Base-by-base conservation (phyloP, 192 early-diverging fungal genomes). In the Coemansia sp. region DNA sequence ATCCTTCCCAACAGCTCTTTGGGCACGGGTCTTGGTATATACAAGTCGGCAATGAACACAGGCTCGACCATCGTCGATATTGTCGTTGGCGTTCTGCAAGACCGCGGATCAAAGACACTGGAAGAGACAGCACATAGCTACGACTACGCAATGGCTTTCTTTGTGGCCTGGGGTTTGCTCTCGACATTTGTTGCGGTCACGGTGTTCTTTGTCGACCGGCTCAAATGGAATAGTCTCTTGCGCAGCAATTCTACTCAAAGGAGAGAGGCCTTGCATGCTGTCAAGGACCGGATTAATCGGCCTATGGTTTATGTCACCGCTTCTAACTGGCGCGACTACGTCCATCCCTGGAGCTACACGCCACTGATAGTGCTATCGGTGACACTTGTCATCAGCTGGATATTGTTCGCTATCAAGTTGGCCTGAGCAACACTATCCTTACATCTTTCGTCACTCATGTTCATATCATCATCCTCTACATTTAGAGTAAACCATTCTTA, bases 21-120 rank as follows among this genome's bases (percentile, higher is more conserved):
- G 38, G 89, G 89, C 40, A 89, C 89, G 3, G 88, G 86, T 10
- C 66, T 89, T 31, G 88, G 89, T 5, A 73, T 90, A 13, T 90
- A 88, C 81, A 90, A 90, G 74, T 84, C 78, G n/a, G 83, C 87
- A 0, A 87, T 84, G 72, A 89, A 89, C 65, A 85, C 87, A 13
- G 89, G 88, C 16, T 83, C 86, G 3, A 86, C 88, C 2, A 86
- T 89, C 24, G 83, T 89, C 16, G 88, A 89, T 53, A 87, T 88
- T 50, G 70, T 86, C 39, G 82, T 90, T 29, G 89, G 89, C 36
- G 82, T 85, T 34, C 73, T 90, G 53, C 89, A 90, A 40, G 89
- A 90, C 49, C 74, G 64, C 57, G 75, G 73, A 58, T 75, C 75
- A 38, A 69, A 62, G 57, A 15, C 70, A 46, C 44, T 74, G 13